Base-by-base conservation (phyloP, 2,329 filamentous ascomycete genomes). In the Tolypocladium tundrense region DNA sequence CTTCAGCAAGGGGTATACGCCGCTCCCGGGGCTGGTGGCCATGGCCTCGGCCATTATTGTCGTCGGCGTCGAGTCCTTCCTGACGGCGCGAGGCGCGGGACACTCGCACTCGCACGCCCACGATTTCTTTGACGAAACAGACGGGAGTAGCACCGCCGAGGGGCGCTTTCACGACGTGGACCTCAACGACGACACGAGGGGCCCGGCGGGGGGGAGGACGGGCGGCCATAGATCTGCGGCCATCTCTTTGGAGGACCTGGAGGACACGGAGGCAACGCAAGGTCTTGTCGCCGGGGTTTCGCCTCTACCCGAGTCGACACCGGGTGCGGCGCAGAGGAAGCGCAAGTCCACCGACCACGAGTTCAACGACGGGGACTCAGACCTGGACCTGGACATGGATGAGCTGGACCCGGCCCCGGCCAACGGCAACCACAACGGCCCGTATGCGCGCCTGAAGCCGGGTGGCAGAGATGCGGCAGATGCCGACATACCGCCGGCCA, bases 41-140 rank as follows among this genome's bases (percentile, higher is more conserved):
- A 93, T 96, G 88, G 72, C 86, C 11, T 86, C 88, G 13, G 88
- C 90, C n/a, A 79, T 96, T 59, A 76, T 88, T 4, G 91, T 97
- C 3, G 90, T 96, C 8, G 83, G 85, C 2, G 81, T 97, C 56
- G 93, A 97, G 72, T 96, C 94, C 75, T 91, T 91, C 70, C 86
- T 97, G 64, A 91, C 91, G 0, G 88, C 87, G 2, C 74, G 83
- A 57, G 84, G 84, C 50, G 85, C 84, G 1, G 78, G 82, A 1
- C 84, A 85, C 65, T 81, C 81, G 1, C 81, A 86, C 65, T 79
- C 80, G 1, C 83, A 86, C 62, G 70, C 75, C 39, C 76, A 75
- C 57, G 68, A 68, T 13, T 71, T 72, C 40, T 81, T 78, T 70
- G 80, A 80, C 73, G 78, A 80, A 40, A 76, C 78, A 4, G 74